A percentile compares a stretch with the other conserved stretches of the same genome.
Conservation (phyloP, 2,329 filamentous ascomycete genomes). For the Geoglossum cookeanum region DNA sequence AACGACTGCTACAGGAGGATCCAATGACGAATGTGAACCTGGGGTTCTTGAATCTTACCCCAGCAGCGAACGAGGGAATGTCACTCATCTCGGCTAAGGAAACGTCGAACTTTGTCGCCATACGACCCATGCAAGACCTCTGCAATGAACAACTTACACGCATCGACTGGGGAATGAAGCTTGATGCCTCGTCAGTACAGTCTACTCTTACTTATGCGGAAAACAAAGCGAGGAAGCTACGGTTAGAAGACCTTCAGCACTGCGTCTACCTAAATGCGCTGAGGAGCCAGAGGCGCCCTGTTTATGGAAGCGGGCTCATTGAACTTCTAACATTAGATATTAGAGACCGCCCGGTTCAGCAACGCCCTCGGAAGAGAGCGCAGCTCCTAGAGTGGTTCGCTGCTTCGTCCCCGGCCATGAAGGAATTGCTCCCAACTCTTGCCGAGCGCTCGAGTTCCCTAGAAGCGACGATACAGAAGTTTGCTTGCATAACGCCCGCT, state of each 20-base stretch:
- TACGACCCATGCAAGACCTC: conserved; percentile 48
- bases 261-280: conserved; percentile 65
- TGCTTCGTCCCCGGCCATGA: conserved; percentile 43
- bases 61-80: conserved; percentile 47
- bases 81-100: conserved; percentile 33
- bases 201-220: conserved; percentile 57
- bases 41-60: conserved; percentile 61
- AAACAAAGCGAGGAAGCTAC: conserved; percentile 45
- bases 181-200: conserved; percentile 47
- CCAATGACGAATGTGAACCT: conserved; percentile 48
- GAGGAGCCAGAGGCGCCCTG: conserved; percentile 58
- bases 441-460: conserved; percentile 52
- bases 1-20: conserved; percentile 40
- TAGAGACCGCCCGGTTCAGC: conserved; percentile 37
- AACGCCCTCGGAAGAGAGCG: conserved; percentile 39
- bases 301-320: conserved; percentile 68
- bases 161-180: conserved; percentile 35
- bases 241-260: conserved; percentile 62
- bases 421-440: conserved; percentile 52
- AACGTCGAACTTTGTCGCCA: conserved; percentile 49
- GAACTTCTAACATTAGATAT: conserved; percentile 49
- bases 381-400: conserved; percentile 58
- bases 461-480: conserved; percentile 63
- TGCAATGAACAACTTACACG: conserved; percentile 47
- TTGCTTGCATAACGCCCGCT: conserved; percentile 79